A percentile compares a stretch with the other conserved stretches of the same genome.
These are phyloP conservation scores for Stellera chamaejasme DNA, from an alignment of 345 rosid species.

Conservation along the genomic window DNA sequence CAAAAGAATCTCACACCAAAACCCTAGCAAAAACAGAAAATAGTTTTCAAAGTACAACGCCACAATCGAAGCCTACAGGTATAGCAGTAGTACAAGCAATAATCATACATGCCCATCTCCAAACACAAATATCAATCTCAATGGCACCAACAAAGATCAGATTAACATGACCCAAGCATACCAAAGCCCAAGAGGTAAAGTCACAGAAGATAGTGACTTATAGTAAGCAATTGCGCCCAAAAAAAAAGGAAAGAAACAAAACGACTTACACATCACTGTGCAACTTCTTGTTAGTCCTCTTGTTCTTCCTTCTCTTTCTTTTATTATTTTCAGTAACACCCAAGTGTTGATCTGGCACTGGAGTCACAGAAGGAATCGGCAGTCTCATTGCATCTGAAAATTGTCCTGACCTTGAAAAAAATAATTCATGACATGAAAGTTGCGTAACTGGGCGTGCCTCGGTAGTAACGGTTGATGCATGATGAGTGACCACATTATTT, in stretches of 20 bases:
- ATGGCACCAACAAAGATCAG: background rate
- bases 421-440: conserved; percentile 11
- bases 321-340: conserved; percentile 9
- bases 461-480: conserved; percentile 1
- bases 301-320: conserved; percentile 17
- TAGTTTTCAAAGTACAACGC: no score
- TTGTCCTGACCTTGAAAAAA: conserved; percentile 9
- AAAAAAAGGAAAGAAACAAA: background rate
- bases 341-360: conserved; percentile 1
- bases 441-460: background rate
- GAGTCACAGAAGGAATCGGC: conserved; percentile 12
- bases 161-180: background rate
- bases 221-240: background rate
- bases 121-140: no score
- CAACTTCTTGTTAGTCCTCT: conserved; percentile 19
- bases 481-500: background rate
- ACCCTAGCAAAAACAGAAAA: no score
- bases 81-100: no score
- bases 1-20: no score
- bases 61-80: no score
- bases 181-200: background rate
- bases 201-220: background rate
- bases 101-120: no score
- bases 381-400: background rate
- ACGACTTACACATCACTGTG: background rate